A percentile compares a stretch with the other conserved stretches of the same genome.
phyloP scores from a whole-genome alignment of 306 rosid species.

The Malus sylvestris region DNA sequence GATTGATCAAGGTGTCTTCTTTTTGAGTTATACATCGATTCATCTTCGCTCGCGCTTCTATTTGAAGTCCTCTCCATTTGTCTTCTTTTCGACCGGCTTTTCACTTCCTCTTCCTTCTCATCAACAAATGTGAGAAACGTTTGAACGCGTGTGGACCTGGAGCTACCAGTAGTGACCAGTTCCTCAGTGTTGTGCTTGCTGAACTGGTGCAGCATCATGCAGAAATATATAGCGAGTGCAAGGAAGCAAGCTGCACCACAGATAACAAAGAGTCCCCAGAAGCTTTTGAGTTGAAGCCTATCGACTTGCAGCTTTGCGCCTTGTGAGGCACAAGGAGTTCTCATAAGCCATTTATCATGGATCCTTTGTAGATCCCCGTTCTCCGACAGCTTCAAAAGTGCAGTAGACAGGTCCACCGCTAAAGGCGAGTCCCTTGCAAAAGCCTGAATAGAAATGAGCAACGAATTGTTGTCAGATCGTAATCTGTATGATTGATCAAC shows the following conservation, averaged over 20 bases:
- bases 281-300: slow-evolving; percentile 68
- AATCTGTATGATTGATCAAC: neutral
- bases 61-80: slow-evolving; percentile 50
- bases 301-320: slow-evolving; percentile 58
- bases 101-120: slow-evolving; percentile 53
- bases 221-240: slow-evolving; percentile 49
- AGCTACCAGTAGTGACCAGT: slow-evolving; percentile 10
- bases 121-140: slow-evolving; percentile 67
- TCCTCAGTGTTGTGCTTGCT: slow-evolving; percentile 32
- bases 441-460: slow-evolving; percentile 46
- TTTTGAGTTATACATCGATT: slow-evolving; percentile 24
- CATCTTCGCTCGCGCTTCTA: slow-evolving; percentile 27
- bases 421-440: slow-evolving; percentile 83
- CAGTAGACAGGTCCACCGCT: slow-evolving; percentile 83
- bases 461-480: neutral
- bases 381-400: slow-evolving; percentile 64
- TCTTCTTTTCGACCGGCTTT: slow-evolving; percentile 47
- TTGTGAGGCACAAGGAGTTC: slow-evolving; percentile 66
- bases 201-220: slow-evolving; percentile 50
- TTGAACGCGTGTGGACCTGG: slow-evolving; percentile 33
- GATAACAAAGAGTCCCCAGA: slow-evolving; percentile 68
- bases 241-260: slow-evolving; percentile 67
- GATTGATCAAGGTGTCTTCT: slow-evolving; percentile 14
- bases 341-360: slow-evolving; percentile 88
- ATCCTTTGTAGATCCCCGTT: slow-evolving; percentile 86